Evolutionary conservation across 805 yeast species (phyloP).

Genomic region (Wickerhamiella brachini): DNA sequence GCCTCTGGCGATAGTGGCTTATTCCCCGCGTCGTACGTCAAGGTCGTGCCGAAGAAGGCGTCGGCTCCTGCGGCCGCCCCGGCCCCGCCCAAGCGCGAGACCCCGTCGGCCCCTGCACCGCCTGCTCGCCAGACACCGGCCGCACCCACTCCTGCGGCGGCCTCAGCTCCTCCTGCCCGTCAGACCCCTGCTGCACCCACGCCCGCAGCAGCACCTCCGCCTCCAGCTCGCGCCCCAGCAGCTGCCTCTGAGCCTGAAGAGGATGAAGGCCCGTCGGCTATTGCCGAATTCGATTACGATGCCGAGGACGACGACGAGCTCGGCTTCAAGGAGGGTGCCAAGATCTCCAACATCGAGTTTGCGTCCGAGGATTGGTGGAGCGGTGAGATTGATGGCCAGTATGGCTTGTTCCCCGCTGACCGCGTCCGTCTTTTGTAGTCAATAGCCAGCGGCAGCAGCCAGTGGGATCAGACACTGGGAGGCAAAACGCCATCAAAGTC

Average conservation of each 20-base stretch:
- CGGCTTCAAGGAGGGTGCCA: constrained; percentile 70
- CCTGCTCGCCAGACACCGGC: constrained; percentile 7
- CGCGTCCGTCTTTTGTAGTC: constrained; percentile 39
- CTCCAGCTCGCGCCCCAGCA: constrained; percentile 7
- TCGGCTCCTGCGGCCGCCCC: constrained; percentile 12
- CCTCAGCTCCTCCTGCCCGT: not conserved
- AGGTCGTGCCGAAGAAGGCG: constrained; percentile 26
- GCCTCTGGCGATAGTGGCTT: constrained; percentile 62
- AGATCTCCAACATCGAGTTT: constrained; percentile 69
- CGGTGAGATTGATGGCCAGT: constrained; percentile 66
- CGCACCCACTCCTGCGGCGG: not conserved
- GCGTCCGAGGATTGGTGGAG: constrained; percentile 97
- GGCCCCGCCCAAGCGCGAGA: constrained; percentile 10
- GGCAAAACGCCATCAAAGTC: too few species aligned
- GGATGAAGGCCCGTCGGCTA: constrained; percentile 34
- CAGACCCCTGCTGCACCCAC: not conserved
- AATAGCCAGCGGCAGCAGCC: too few species aligned
- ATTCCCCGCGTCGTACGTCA: constrained; percentile 85
- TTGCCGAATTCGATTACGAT: constrained; percentile 66
- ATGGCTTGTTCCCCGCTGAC: constrained; percentile 83
- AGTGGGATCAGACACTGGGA: too few species aligned
- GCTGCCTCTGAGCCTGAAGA: constrained; percentile 15
- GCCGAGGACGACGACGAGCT: constrained; percentile 90
- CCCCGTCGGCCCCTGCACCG: constrained; percentile 5
- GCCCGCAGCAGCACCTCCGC: constrained; percentile 8